These are phyloP conservation scores for Trametes coccinea DNA, from an alignment of 768 basidiomycete genomes.

Conservation along the genomic window DNA sequence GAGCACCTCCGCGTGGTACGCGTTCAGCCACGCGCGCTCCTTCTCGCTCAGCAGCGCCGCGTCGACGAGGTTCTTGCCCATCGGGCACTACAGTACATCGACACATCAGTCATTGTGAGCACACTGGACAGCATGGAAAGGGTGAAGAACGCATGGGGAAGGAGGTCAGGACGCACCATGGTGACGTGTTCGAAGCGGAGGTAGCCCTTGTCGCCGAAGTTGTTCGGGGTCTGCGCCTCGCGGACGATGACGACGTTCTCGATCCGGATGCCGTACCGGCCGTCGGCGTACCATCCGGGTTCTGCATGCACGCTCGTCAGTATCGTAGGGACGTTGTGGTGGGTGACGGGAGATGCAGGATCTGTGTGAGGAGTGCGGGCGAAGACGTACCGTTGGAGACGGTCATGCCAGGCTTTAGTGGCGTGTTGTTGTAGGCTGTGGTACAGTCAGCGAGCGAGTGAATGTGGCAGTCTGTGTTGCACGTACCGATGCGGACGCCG, in stretches of 20 bases:
- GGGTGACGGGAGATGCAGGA: too few species aligned
- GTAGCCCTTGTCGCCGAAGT: constrained; percentile 83
- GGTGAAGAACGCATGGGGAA: background rate
- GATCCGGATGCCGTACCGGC: constrained; percentile 88
- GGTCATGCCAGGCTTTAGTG: constrained; percentile 84
- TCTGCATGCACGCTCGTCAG: constrained; percentile 42
- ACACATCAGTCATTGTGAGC: background rate
- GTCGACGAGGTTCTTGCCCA: constrained; percentile 83
- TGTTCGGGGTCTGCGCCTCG: constrained; percentile 64
- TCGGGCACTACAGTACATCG: constrained; percentile 60
- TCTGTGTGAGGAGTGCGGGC: background rate
- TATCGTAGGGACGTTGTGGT: background rate
- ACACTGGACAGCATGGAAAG: background rate
- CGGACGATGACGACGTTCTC: constrained; percentile 86
- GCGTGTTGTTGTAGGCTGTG: constrained; percentile 63
- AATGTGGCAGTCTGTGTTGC: background rate
- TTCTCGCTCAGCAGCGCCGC: constrained; percentile 53
- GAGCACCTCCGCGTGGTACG: constrained; percentile 75
- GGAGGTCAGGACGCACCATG: constrained; percentile 50
- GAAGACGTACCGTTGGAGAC: constrained; percentile 70
- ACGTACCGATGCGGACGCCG: constrained; percentile 50
- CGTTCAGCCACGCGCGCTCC: constrained; percentile 84
- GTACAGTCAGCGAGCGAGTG: background rate
- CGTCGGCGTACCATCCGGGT: constrained; percentile 92
- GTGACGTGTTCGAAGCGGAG: constrained; percentile 86